Conservation (phyloP, 225 moss, liverwort and hornwort genomes). For the Straminergon stramineum region DNA sequence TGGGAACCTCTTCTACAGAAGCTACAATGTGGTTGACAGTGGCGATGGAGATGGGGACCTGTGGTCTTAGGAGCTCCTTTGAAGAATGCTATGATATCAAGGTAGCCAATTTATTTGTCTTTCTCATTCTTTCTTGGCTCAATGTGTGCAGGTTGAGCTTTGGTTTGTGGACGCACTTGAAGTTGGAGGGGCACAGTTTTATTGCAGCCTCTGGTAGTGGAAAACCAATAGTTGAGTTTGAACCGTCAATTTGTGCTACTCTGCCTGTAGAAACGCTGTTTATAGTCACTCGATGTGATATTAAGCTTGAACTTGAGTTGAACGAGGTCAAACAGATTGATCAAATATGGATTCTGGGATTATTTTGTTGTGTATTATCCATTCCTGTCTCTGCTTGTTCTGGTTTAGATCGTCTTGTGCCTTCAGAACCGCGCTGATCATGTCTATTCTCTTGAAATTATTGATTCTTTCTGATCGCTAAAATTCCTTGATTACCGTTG, state of each 20-base stretch:
- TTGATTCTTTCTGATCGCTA: background rate
- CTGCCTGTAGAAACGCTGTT: constrained; percentile 21
- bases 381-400: background rate
- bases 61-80: background rate
- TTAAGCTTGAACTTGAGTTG: constrained; percentile 14
- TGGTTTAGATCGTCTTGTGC: background rate
- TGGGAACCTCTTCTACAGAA: background rate
- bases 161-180: background rate
- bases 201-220: constrained; percentile 1
- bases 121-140: background rate
- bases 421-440: background rate
- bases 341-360: background rate
- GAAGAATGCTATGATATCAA: background rate
- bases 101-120: background rate
- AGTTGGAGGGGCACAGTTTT: background rate
- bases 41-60: background rate
- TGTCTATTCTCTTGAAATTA: background rate
- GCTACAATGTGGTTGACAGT: background rate
- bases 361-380: background rate
- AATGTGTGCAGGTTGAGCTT: constrained; percentile 23
- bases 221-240: constrained; percentile 4
- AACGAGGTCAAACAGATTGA: constrained; percentile 12
- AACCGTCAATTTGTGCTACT: constrained; percentile 10
- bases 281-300: constrained; percentile 14
- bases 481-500: background rate